Conservation (phyloP, 2,329 filamentous ascomycete genomes). For the Trichophyton benhamiae region DNA sequence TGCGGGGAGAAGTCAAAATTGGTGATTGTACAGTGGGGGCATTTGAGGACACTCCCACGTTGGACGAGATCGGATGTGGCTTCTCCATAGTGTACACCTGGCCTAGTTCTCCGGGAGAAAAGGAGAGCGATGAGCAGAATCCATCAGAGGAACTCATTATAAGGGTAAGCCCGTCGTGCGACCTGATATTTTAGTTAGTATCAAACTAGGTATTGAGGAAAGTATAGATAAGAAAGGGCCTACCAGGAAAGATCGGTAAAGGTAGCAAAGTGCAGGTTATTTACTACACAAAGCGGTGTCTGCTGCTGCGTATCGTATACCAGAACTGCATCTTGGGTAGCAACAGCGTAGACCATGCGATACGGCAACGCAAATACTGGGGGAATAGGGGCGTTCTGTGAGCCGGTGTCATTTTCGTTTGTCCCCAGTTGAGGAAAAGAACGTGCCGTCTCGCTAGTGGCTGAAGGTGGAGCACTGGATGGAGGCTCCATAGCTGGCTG, state of each 20-base stretch:
- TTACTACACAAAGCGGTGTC: conserved; percentile 84
- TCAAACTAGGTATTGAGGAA: not conserved
- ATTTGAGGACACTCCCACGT: conserved; percentile 44
- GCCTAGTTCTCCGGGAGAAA: conserved; percentile 71
- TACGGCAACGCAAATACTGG: conserved; percentile 75
- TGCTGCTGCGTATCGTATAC: conserved; percentile 96
- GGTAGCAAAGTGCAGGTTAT: conserved; percentile 92
- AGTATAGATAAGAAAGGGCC: conserved; percentile 21
- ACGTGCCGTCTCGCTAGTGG: conserved; percentile 37
- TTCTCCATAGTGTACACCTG: conserved; percentile 54
- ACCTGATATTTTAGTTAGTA: conserved; percentile 40
- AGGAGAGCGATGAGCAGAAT: conserved; percentile 87
- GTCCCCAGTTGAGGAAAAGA: conserved; percentile 40
- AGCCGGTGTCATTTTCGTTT: conserved; percentile 38
- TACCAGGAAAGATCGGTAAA: conserved; percentile 96
- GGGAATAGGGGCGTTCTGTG: conserved; percentile 44
- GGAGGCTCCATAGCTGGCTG: conserved; percentile 67
- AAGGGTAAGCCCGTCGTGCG: conserved; percentile 62
- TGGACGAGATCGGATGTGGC: conserved; percentile 22
- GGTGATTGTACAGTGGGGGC: conserved; percentile 61
- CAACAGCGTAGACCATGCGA: conserved; percentile 90
- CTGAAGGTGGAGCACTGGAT: conserved; percentile 39
- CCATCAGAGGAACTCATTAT: conserved; percentile 97
- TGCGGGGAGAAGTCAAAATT: conserved; percentile 35
- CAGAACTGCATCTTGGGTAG: conserved; percentile 87